Conservation (phyloP, 1,284 basidiomycete genomes). For the Coniophora puteana region DNA sequence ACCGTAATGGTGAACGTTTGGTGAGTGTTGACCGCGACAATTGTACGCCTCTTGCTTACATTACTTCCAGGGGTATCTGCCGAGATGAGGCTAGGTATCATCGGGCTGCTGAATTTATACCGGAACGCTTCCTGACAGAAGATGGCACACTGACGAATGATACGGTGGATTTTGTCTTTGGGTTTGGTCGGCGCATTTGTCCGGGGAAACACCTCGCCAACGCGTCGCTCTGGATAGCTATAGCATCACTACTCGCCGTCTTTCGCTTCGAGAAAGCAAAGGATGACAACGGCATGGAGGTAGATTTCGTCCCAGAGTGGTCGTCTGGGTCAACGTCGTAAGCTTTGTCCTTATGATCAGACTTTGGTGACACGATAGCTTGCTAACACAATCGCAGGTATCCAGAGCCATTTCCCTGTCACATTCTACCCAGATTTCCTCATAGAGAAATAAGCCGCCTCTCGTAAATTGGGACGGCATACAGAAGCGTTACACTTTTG, state of each 20-base stretch:
- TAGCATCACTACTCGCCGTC: slow-evolving; percentile 7
- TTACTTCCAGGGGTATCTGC: slow-evolving; percentile 9
- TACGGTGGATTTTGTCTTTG: slow-evolving; percentile 2
- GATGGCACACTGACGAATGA: slow-evolving; percentile 5
- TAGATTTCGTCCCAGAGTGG: slow-evolving; percentile 9
- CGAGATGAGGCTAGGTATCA: slow-evolving; percentile 13
- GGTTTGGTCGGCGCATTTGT: slow-evolving; percentile 9
- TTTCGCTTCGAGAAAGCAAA: slow-evolving; percentile 6
- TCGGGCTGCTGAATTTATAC: slow-evolving; percentile 13
- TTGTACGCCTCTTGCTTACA: not conserved
- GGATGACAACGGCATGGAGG: slow-evolving; percentile 6
- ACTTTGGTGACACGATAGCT: not conserved
- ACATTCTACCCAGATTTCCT: too few relatives aligned
- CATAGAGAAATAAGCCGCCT: too few relatives aligned
- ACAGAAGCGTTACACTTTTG: too few relatives aligned
- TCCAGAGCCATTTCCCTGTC: not conserved
- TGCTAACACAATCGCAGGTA: not conserved
- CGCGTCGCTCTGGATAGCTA: slow-evolving; percentile 9
- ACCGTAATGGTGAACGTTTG: slow-evolving; percentile 24
- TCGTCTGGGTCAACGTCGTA: slow-evolving; percentile 7
- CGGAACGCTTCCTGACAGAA: slow-evolving; percentile 13
- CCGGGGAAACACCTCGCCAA: slow-evolving; percentile 6
- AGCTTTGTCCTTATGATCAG: not conserved
- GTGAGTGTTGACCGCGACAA: too few relatives aligned
- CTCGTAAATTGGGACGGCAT: too few relatives aligned